Base-by-base conservation (phyloP, 2,329 filamentous ascomycete species). In the Aspergillus uvarum region DNA sequence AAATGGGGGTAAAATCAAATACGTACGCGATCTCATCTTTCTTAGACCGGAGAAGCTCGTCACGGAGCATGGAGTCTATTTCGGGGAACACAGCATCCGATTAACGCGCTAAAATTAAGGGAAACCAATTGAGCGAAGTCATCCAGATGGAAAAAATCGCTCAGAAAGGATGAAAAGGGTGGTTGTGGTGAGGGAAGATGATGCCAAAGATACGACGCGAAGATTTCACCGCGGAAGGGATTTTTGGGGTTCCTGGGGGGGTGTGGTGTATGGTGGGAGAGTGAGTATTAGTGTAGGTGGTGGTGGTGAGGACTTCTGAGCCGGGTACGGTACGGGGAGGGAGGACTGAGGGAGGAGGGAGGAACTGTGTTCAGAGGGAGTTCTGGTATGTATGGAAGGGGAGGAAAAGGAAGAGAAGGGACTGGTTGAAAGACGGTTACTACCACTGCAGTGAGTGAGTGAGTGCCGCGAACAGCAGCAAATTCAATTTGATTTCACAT, bases 1-100 rank as follows among this genome's bases (percentile, higher is more conserved):
- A 19, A 44, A 16, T n/a, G n/a, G 16, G 61, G 53, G 47, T 69
- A 67, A 72, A 66, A 69, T 64, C 68, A 68, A 72, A 74, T 70
- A 79, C 78, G 70, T 73, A 82, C 80, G 78, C 76, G 77, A 80
- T 79, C 77, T 81, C 79, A 77, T 80, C 76, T 70, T 79, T 79
- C 74, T 81, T 81, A 72, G 76, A 77, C 70, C 74, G 76, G 70
- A 81, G 75, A 69, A 79, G 77, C 76, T 80, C 78, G 75, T 80
- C 77, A 68, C 76, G 75, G 76, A 79, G 76, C 78, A 80, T 80
- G 72, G 77, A 77, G 78, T 74, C 76, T 77, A 77, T 70, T 75
- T 77, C 71, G 73, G 75, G 53, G 72, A 75, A 77, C 70, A 74
- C 76, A 74, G 74, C 79, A 81, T 81, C 75, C 78, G 78, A 81